phyloP scores from a whole-genome alignment of 1,139 yeast species.

The Magnusiomyces suaveolens region DNA sequence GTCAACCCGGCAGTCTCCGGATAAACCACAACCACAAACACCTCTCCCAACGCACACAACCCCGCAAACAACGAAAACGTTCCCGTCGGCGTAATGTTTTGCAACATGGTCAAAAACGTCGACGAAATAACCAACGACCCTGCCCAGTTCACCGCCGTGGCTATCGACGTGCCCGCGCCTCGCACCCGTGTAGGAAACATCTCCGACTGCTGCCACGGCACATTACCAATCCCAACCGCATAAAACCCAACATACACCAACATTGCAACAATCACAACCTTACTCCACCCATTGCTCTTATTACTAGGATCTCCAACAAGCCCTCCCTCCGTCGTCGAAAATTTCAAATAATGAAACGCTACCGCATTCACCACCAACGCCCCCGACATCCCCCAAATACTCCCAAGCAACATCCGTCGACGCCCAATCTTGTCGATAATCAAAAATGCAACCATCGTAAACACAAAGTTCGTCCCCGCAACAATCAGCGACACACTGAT shows the following conservation, averaged over 20 bases:
- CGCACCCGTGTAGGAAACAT: slow-evolving; percentile 87
- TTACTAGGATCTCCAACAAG: slow-evolving; percentile 36
- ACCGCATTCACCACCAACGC: slow-evolving; percentile 28
- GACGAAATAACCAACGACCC: slow-evolving; percentile 87
- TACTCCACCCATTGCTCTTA: slow-evolving; percentile 74
- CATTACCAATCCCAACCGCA: slow-evolving; percentile 91
- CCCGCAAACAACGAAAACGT: slow-evolving; percentile 88
- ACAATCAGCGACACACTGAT: slow-evolving; percentile 55
- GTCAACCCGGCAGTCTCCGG: slow-evolving; percentile 90
- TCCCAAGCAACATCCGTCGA: slow-evolving; percentile 47
- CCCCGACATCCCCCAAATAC: slow-evolving; percentile 39
- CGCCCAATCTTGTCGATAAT: slow-evolving; percentile 55
- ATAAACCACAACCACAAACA: slow-evolving; percentile 70
- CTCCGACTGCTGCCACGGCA: slow-evolving; percentile 98
- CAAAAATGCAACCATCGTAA: slow-evolving; percentile 52
- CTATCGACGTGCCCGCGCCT: slow-evolving; percentile 82
- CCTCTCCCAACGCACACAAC: slow-evolving; percentile 57
- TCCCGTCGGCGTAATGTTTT: slow-evolving; percentile 87
- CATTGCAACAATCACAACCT: slow-evolving; percentile 75
- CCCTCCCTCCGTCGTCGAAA: slow-evolving; percentile 41
- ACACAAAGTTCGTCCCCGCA: slow-evolving; percentile 57
- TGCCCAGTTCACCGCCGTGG: slow-evolving; percentile 94
- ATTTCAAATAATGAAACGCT: slow-evolving; percentile 48
- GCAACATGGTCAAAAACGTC: slow-evolving; percentile 87
- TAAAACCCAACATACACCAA: slow-evolving; percentile 79